Conservation (phyloP, 1,139 yeast species). For the Hemisphaericaspora xylanilytica region DNA sequence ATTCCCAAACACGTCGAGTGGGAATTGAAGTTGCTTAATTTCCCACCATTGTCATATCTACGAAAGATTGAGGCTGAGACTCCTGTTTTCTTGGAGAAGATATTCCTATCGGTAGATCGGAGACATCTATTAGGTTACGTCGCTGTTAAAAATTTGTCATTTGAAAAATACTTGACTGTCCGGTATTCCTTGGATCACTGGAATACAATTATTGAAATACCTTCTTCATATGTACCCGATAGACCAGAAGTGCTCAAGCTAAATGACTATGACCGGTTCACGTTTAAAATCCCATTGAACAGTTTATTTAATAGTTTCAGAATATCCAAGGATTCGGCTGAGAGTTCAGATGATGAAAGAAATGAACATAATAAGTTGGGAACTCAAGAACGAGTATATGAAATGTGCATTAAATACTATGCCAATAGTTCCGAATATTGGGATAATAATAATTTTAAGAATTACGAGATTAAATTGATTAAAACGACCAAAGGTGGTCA, state of each 20-base stretch:
- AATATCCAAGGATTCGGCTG: constrained; percentile 13
- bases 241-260: constrained; percentile 50
- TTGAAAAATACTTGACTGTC: constrained; percentile 58
- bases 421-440: constrained; percentile 57
- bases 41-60: constrained; percentile 39
- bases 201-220: constrained; percentile 69
- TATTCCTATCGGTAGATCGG: constrained; percentile 59
- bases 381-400: constrained; percentile 24
- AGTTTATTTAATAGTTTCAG: constrained; percentile 32
- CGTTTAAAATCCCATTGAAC: constrained; percentile 52
- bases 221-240: constrained; percentile 62
- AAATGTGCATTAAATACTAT: constrained; percentile 60
- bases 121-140: constrained; percentile 64
- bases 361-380: not conserved
- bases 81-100: constrained; percentile 62
- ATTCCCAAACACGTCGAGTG: constrained; percentile 33
- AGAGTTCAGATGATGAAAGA: constrained; percentile 10
- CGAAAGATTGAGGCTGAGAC: constrained; percentile 33
- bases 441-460: constrained; percentile 68
- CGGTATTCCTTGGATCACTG: constrained; percentile 71
- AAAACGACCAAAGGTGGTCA: constrained; percentile 15
- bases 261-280: constrained; percentile 56
- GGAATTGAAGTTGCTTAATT: constrained; percentile 51
- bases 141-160: constrained; percentile 69
- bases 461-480: constrained; percentile 55